These are phyloP conservation scores for button mushroom (Agaricus bisporus) DNA, from an alignment of 768 basidiomycete species.

Conservation along the genomic window DNA sequence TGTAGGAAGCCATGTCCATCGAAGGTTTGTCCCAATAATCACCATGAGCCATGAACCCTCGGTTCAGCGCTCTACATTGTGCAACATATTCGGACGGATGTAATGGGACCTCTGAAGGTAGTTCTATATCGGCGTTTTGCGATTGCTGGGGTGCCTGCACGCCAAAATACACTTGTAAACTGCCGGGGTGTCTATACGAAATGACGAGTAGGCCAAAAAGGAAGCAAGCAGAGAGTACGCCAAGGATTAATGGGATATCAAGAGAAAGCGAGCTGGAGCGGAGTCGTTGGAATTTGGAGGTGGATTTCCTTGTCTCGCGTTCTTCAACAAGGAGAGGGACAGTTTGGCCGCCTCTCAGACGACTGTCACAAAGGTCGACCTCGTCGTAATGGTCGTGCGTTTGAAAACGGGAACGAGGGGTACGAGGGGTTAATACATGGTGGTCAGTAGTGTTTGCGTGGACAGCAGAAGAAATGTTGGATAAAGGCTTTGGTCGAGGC, in stretches of 20 bases:
- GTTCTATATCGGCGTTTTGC: slow-evolving; percentile 20
- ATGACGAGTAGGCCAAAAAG: slow-evolving; percentile 43
- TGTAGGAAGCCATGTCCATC: slow-evolving; percentile 32
- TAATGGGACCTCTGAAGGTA: slow-evolving; percentile 55
- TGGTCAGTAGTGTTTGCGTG: slow-evolving; percentile 24
- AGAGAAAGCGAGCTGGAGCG: neutral
- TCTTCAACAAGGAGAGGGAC: slow-evolving; percentile 44
- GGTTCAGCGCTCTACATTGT: slow-evolving; percentile 48
- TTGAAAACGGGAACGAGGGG: slow-evolving; percentile 55
- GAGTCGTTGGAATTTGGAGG: neutral
- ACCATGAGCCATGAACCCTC: slow-evolving; percentile 40
- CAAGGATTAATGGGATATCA: slow-evolving; percentile 9
- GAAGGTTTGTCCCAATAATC: slow-evolving; percentile 43
- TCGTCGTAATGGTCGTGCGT: slow-evolving; percentile 49
- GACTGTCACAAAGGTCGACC: slow-evolving; percentile 26
- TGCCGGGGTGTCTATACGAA: slow-evolving; percentile 44
- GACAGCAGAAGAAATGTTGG: slow-evolving; percentile 28
- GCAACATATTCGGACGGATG: slow-evolving; percentile 46
- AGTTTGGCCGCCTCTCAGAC: slow-evolving; percentile 30
- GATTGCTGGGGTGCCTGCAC: slow-evolving; percentile 17
- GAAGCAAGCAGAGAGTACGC: slow-evolving; percentile 14
- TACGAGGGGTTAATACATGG: slow-evolving; percentile 46
- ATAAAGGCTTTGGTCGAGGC: slow-evolving; percentile 34
- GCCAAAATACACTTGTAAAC: slow-evolving; percentile 39
- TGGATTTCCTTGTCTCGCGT: slow-evolving; percentile 19